Percentiles rank a stretch among this genome's conserved stretches.
phyloP scores from a whole-genome alignment of 2,329 filamentous ascomycete genomes.

The Pseudocercospora macadamiae region DNA sequence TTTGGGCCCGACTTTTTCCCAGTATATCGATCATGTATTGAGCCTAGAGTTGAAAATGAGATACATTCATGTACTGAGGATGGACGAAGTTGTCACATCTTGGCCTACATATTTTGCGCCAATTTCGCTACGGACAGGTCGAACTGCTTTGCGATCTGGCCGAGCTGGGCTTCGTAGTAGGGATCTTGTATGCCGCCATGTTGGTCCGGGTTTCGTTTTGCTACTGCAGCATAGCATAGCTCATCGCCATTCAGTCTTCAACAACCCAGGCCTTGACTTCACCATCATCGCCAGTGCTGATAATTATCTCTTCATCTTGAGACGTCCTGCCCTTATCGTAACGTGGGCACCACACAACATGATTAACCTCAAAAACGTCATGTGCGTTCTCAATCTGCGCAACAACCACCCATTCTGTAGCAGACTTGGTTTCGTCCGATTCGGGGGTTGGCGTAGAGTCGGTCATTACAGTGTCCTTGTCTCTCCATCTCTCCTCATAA shows the following conservation, averaged over 20 bases:
- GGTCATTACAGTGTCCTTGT: constrained; percentile 31
- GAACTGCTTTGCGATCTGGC: too few relatives aligned
- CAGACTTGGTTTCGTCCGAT: constrained; percentile 20
- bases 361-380: constrained; percentile 92
- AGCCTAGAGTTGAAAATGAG: too few relatives aligned
- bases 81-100: too few relatives aligned
- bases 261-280: constrained; percentile 81
- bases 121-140: too few relatives aligned
- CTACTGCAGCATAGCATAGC: too few relatives aligned
- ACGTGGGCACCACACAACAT: constrained; percentile 82
- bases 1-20: too few relatives aligned
- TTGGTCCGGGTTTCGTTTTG: too few relatives aligned
- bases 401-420: constrained; percentile 70
- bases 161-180: too few relatives aligned
- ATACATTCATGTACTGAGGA: too few relatives aligned
- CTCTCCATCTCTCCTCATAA: constrained; percentile 66
- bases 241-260: constrained; percentile 34
- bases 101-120: too few relatives aligned
- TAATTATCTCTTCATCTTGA: constrained; percentile 78
- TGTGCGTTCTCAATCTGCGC: constrained; percentile 74
- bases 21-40: too few relatives aligned
- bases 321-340: constrained; percentile 66
- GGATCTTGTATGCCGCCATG: too few relatives aligned
- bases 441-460: constrained; percentile 23
- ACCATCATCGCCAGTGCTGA: constrained; percentile 92